These are phyloP conservation scores for Sordariomycetes sp. DNA, from an alignment of 2,329 filamentous ascomycete genomes.

Conservation along the genomic window DNA sequence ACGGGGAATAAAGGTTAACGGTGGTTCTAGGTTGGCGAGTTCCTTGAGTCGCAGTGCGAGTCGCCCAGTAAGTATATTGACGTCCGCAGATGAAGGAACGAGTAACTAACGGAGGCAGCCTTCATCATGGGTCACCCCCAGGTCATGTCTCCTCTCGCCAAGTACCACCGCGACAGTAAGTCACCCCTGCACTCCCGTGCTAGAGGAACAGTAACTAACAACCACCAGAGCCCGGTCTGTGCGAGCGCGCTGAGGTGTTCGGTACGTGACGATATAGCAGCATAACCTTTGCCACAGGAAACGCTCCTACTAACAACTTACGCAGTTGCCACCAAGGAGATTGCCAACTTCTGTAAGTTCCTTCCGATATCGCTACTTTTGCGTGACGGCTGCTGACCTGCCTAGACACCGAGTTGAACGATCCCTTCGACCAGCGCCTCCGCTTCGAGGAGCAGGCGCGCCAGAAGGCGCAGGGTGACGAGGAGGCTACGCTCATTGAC, in stretches of 20 bases:
- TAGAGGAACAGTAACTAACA: not conserved
- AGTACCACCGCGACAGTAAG: constrained; percentile 59
- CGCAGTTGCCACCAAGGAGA: constrained; percentile 56
- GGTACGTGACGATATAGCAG: not conserved
- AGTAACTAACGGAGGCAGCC: constrained; percentile 15
- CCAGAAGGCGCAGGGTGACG: constrained; percentile 93
- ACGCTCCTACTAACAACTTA: not conserved
- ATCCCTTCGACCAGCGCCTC: constrained; percentile 86
- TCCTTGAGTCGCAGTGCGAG: constrained; percentile 85
- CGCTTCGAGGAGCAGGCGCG: constrained; percentile 81
- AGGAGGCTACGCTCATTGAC: constrained; percentile 91
- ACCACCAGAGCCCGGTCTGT: constrained; percentile 52
- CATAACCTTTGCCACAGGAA: not conserved
- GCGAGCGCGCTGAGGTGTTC: constrained; percentile 95
- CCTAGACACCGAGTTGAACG: constrained; percentile 75
- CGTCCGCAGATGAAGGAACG: not conserved
- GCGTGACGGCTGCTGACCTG: not conserved
- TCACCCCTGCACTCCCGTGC: not conserved
- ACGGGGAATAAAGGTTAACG: not conserved
- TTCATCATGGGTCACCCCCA: constrained; percentile 73
- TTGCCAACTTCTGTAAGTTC: constrained; percentile 47
- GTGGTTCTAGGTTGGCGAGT: constrained; percentile 51
- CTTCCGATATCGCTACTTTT: constrained; percentile 30
- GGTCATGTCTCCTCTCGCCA: constrained; percentile 61
- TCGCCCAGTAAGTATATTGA: constrained; percentile 51